Percentiles rank a stretch among this genome's conserved stretches.
Conservation (phyloP, 441 rosid genomes). For the Arabidopsis hybrid region DNA sequence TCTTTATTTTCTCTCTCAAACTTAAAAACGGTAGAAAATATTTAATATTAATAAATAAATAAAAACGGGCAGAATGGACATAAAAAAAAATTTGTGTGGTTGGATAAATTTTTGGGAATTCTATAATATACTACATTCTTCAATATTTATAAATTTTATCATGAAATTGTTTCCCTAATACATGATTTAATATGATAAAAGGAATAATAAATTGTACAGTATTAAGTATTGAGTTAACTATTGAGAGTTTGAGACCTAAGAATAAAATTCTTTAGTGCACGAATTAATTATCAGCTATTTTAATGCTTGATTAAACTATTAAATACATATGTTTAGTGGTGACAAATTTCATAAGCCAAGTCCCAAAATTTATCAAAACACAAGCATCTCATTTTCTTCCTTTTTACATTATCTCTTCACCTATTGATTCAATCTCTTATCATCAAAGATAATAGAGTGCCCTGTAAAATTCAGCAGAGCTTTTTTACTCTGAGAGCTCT, state of each 20-base stretch:
- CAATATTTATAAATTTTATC: no score
- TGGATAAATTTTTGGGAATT: not conserved
- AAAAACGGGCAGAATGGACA: not conserved
- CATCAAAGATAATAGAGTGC: conserved; percentile 27
- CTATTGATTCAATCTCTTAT: conserved; percentile 27
- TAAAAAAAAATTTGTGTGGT: not conserved
- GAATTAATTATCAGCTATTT: not conserved
- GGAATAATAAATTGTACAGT: not conserved
- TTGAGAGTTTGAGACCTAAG: not conserved
- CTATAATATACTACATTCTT: not conserved
- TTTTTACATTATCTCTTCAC: conserved; percentile 28
- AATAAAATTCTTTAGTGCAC: not conserved
- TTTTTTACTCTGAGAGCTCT: conserved; percentile 33
- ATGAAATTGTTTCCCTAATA: not conserved
- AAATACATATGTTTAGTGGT: not conserved
- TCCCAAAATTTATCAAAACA: conserved; percentile 21
- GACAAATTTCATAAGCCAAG: conserved; percentile 5
- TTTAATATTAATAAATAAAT: no score
- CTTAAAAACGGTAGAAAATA: no score
- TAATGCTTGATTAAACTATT: not conserved
- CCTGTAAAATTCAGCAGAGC: conserved; percentile 33
- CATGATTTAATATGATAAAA: not conserved
- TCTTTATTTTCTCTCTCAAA: no score
- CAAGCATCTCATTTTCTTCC: conserved; percentile 24
- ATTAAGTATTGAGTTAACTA: not conserved